Evolutionary conservation across 2,329 filamentous ascomycete genomes (phyloP), one percentile per base, ranked within the genome.

Genomic region (Dactylellina haptotyla): DNA sequence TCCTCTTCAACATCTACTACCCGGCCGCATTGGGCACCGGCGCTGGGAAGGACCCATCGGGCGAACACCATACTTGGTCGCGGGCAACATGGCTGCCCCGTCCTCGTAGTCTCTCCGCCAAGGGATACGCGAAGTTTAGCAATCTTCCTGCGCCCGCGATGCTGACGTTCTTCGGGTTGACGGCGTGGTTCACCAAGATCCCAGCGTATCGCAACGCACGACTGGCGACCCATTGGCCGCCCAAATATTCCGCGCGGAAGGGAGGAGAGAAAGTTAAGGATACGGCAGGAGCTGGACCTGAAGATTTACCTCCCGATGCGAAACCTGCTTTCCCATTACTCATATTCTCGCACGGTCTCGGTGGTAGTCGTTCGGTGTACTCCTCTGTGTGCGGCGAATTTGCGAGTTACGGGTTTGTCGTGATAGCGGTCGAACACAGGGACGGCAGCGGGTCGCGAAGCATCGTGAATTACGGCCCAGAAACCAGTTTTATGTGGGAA

Each of bases 271-370:
- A 69, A 20, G 43, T 77, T 56, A 74, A 77, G 62, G 65, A 79
- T 57, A 79, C 90, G 90, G 9, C 83, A 85, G 4, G 80, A 93
- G 5, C 84, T 88, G 37, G 79, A 81, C 30, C 80, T 83, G 20
- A 80, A 80, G 1, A 83, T 79, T 71, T 83, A 69, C 78, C 87
- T 69, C 78, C 82, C 9, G 81, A 83, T 2, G 78, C 82, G 2
- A 81, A 82, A 69, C 82, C 84, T 64, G 83, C 87, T 82, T 95
- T 91, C 89, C 92, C 92, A 0, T 90, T 92, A 0, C 88, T 92
- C 83, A 84, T 96, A 75, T 96, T 96, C 81, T 95, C 91, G 1
- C 92, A 96, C 79, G 92, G 92, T 0, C 84, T 96, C 0, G 92
- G 90, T 37, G 92, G 92, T 37, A 89, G 87, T 71, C 86, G 91